Conservation (phyloP, 331 rosid species). For the Rhamnella rubrinervis region DNA sequence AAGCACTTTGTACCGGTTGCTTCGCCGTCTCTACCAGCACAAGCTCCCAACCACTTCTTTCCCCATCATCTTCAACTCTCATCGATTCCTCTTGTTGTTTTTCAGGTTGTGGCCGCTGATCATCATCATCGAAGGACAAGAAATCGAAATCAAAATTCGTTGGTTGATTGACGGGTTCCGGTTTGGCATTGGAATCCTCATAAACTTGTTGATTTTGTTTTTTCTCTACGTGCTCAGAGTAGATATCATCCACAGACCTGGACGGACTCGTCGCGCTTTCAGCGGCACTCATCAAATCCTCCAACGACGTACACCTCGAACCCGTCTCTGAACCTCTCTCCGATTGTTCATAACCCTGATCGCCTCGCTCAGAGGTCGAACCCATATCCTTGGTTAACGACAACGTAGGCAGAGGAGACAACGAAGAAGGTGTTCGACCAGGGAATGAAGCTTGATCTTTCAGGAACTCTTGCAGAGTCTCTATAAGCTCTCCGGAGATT, state of each 20-base stretch:
- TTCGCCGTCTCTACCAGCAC: slow-evolving; percentile 44
- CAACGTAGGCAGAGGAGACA: not conserved
- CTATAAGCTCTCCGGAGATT: slow-evolving; percentile 68
- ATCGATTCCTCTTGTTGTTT: slow-evolving; percentile 1
- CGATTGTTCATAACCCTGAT: too few relatives aligned
- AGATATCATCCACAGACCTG: slow-evolving; percentile 29
- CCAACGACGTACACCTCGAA: slow-evolving; percentile 53
- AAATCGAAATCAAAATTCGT: slow-evolving; percentile 23
- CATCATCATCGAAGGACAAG: not conserved
- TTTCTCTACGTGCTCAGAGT: slow-evolving; percentile 34
- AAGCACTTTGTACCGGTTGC: slow-evolving; percentile 15
- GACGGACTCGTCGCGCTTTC: slow-evolving; percentile 30
- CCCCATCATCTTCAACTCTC: slow-evolving; percentile 6
- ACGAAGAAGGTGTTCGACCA: slow-evolving; percentile 24
- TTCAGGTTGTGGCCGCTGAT: slow-evolving; percentile 8
- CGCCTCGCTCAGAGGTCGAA: slow-evolving; percentile 17
- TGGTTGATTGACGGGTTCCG: not conserved
- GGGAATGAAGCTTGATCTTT: slow-evolving; percentile 67
- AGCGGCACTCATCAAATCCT: slow-evolving; percentile 49
- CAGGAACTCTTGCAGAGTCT: slow-evolving; percentile 66
- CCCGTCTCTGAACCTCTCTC: slow-evolving; percentile 29
- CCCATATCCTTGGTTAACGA: slow-evolving; percentile 1
- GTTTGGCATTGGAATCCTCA: not conserved
- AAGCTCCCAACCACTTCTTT: slow-evolving; percentile 57
- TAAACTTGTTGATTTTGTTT: slow-evolving; percentile 19